phyloP scores from a whole-genome alignment of 2,329 filamentous ascomycete species.

The Gliomastix tumulicola region DNA sequence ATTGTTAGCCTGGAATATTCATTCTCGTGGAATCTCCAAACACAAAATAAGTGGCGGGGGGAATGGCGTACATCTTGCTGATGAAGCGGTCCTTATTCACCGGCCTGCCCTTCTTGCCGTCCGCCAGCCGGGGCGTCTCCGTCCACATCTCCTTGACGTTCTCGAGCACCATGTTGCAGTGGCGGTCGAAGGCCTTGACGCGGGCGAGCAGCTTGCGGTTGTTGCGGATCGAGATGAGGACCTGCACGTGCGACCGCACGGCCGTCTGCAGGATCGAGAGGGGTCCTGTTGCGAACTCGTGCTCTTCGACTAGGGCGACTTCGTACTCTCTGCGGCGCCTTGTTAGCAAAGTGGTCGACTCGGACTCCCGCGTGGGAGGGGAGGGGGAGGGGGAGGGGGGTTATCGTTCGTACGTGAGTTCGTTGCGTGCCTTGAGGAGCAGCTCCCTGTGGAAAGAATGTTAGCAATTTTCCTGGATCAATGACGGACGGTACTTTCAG shows the following conservation, averaged over 20 bases:
- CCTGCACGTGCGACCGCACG: conserved; percentile 88
- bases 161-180: conserved; percentile 98
- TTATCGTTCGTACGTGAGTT: conserved; percentile 72
- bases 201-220: conserved; percentile 96
- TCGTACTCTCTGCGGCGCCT: conserved; percentile 85
- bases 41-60: background rate
- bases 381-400: conserved; percentile 5
- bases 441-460: conserved; percentile 61
- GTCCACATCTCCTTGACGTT: conserved; percentile 99
- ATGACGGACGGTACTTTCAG: background rate
- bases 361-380: too few species aligned
- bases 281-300: conserved; percentile 46
- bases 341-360: too few species aligned
- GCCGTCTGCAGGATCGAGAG: conserved; percentile 95
- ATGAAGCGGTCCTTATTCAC: conserved; percentile 99
- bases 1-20: background rate
- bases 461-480: conserved; percentile 18
- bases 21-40: background rate
- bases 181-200: conserved; percentile 96
- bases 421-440: conserved; percentile 78
- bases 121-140: conserved; percentile 75
- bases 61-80: conserved; percentile 75
- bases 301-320: conserved; percentile 62
- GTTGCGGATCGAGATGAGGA: conserved; percentile 95
- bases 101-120: conserved; percentile 79